Evolutionary conservation across 495 filamentous ascomycete genomes (phyloP).

Genomic region (Talaromyces proteolyticus): DNA sequence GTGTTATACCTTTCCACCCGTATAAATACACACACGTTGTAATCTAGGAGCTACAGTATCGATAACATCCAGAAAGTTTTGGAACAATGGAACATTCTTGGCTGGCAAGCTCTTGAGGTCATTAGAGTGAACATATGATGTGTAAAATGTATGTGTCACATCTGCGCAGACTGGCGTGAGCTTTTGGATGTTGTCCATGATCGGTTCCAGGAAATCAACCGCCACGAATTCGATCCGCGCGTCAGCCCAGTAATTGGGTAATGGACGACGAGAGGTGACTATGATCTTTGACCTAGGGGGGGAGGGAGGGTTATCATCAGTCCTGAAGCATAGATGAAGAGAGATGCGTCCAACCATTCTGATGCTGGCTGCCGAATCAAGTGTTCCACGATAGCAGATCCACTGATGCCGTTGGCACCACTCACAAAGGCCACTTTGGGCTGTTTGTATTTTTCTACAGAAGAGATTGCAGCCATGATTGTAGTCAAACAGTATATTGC

Average conservation of each 20-base stretch:
- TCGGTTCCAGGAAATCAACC: slow-evolving; percentile 11
- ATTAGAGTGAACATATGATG: slow-evolving; percentile 24
- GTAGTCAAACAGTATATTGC: too few species aligned
- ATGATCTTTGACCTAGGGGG: too few species aligned
- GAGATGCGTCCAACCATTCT: too few species aligned
- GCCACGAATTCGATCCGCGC: slow-evolving; percentile 20
- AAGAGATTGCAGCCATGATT: too few species aligned
- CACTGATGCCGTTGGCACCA: slow-evolving; percentile 27
- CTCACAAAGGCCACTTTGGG: slow-evolving; percentile 26
- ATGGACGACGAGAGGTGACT: slow-evolving; percentile 18
- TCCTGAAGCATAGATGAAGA: too few species aligned
- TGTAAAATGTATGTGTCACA: slow-evolving; percentile 24
- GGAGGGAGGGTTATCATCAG: too few species aligned
- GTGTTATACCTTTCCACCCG: too few species aligned
- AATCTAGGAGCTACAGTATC: too few species aligned
- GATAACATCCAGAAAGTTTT: slow-evolving; percentile 22
- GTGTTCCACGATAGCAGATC: slow-evolving; percentile 20
- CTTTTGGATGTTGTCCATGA: slow-evolving; percentile 8
- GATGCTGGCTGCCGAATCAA: too few species aligned
- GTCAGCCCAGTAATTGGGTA: slow-evolving; percentile 12
- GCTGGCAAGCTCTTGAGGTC: slow-evolving; percentile 17
- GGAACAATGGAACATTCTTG: slow-evolving; percentile 19
- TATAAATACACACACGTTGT: too few species aligned
- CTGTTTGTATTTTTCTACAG: too few species aligned
- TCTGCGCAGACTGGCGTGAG: slow-evolving; percentile 12